Conservation (phyloP, 2,329 filamentous ascomycete genomes). For the Microcera coccophila region DNA sequence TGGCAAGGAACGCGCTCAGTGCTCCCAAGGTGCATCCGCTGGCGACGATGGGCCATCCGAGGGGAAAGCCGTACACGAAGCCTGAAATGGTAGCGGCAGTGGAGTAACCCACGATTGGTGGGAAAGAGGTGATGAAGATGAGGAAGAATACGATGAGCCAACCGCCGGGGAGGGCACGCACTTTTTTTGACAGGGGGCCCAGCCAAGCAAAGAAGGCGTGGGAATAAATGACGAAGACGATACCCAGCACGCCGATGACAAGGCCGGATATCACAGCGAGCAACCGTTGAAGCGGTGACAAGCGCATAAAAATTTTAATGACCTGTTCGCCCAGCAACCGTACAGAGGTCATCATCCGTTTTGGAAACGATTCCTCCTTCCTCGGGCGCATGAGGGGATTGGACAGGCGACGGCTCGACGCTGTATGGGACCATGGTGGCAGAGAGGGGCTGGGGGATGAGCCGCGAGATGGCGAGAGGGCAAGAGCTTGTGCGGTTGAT, state of each 20-base stretch:
- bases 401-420: constrained; percentile 39
- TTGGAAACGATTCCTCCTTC: constrained; percentile 36
- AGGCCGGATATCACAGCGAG: constrained; percentile 51
- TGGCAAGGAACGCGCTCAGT: constrained; percentile 73
- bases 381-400: constrained; percentile 35
- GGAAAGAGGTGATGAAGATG: constrained; percentile 75
- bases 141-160: constrained; percentile 72
- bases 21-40: constrained; percentile 75
- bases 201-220: constrained; percentile 75
- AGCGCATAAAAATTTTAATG: constrained; percentile 48
- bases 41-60: constrained; percentile 79
- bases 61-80: constrained; percentile 54
- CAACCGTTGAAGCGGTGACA: constrained; percentile 60
- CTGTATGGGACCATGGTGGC: constrained; percentile 24
- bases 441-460: constrained; percentile 31
- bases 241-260: constrained; percentile 49
- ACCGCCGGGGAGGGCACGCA: constrained; percentile 69
- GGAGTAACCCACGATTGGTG: constrained; percentile 83
- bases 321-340: constrained; percentile 43
- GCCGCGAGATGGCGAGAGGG: constrained; percentile 38
- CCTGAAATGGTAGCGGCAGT: constrained; percentile 58
- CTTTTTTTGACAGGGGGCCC: constrained; percentile 67
- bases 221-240: constrained; percentile 74
- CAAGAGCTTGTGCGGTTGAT: constrained; percentile 47
- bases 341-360: constrained; percentile 35